Base-by-base conservation (phyloP, 2,329 filamentous ascomycete species). In the Nemania sp. region DNA sequence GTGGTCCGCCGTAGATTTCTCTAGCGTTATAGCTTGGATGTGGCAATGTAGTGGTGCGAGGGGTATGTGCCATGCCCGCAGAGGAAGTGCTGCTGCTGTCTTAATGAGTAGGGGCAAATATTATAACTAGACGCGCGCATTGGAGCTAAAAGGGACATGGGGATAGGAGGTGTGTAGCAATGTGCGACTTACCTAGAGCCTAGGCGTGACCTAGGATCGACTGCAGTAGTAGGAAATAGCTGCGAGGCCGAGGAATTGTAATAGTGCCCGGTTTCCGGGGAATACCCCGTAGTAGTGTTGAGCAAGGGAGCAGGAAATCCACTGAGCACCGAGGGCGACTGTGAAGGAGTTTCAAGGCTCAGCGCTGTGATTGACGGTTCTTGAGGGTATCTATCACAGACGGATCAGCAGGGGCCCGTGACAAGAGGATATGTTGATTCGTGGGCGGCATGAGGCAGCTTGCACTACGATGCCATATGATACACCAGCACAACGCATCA, bases 11-110 rank as follows among this genome's bases (percentile, higher is more conserved):
- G 68, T 83, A 83, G 62, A 82, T 71, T 46, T 83, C 80, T 71
- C 81, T 77, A 50, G 76, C 68, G 64, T 70, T 79, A 62, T 81
- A 68, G 62, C 72, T 73, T 67, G 78, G 77, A 62, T 79, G 78
- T 56, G 80, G 79, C 67, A 83, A 69, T 64, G 77, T 70, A 68
- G 77, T 71, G 65, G 77, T 73, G 66, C 80, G 76, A 68, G 79
- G 80, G 72, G 74, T 74, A 77, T 82, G 79, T 75, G 79, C 77
- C 79, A 84, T 83, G 66, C 78, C 79, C 73, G 76, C 73, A 56
- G 77, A 75, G 50, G 80, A 73, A 52, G 73, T 74, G 68, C 71
- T 80, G 72, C 74, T 81, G 65, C 63, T 70, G 65, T 55, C 55
- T 60, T 62, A 59, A 70, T 77, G 64, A 77, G 72, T 68, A 64